Evolutionary conservation across 2,329 filamentous ascomycete genomes (phyloP).

Genomic region (Fusarium poae): DNA sequence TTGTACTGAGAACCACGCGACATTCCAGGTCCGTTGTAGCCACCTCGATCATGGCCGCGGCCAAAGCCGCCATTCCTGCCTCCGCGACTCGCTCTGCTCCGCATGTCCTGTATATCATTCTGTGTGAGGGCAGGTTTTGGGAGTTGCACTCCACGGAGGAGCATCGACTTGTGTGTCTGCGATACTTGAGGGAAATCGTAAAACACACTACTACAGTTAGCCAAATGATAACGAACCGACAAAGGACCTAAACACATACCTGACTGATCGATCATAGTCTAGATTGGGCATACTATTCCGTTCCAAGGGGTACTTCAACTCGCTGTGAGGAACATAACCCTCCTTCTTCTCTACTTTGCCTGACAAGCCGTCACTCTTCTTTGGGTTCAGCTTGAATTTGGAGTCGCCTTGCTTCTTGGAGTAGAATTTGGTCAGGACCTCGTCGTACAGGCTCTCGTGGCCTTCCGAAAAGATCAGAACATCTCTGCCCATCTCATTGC

Average conservation of each 20-base stretch:
- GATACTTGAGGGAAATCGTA: conserved; percentile 83
- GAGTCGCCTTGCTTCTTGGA: conserved; percentile 82
- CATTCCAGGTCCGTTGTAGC: conserved; percentile 49
- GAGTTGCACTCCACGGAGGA: conserved; percentile 85
- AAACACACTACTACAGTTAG: conserved; percentile 73
- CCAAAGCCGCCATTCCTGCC: conserved; percentile 51
- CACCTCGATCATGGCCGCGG: conserved; percentile 44
- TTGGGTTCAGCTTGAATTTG: conserved; percentile 79
- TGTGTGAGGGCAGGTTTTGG: conserved; percentile 78
- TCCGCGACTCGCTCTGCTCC: conserved; percentile 71
- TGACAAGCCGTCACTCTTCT: conserved; percentile 80
- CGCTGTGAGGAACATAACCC: conserved; percentile 85
- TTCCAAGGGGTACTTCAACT: conserved; percentile 82
- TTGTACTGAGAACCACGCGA: conserved; percentile 39
- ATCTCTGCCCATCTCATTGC: conserved; percentile 85
- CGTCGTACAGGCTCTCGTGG: conserved; percentile 83
- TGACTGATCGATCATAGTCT: conserved; percentile 88
- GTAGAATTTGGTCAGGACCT: conserved; percentile 87
- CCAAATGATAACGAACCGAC: neutral
- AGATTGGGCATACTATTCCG: conserved; percentile 79
- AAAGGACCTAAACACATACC: conserved; percentile 64
- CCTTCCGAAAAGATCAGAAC: conserved; percentile 86
- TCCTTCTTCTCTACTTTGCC: conserved; percentile 86
- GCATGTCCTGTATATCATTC: conserved; percentile 80
- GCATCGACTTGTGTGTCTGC: conserved; percentile 90